Evolutionary conservation across 2,329 filamentous ascomycete species (phyloP), one percentile per base, ranked within the genome.

Genomic region (Phoma sp.): DNA sequence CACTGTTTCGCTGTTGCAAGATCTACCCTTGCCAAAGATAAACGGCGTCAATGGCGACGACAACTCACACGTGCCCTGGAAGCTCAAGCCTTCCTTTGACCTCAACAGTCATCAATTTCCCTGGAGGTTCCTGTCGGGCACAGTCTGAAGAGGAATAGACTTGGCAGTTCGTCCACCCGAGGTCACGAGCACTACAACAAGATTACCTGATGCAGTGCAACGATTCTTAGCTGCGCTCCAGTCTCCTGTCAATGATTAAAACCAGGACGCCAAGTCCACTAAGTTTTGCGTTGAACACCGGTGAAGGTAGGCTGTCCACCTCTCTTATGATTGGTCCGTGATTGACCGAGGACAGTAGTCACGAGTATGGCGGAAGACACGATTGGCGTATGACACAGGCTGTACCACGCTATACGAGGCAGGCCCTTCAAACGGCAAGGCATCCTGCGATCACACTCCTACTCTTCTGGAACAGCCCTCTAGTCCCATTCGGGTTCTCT

Each of bases 51-150:
- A 69, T 49, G 67, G 66, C 21, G 44, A 55, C 4, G 68, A 73
- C 17, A 60, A 61, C 38, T 52, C 71, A 6, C 67, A 70, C 5
- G 63, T 65, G 36, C 55, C 67, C 9, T 72, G 70, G 61, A 72
- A 72, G 29, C 50, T 65, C 13, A 66, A 62, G 48, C 65, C 70
- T 1, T 51, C 63, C 3, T 63, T 72, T 36, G 71, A 74, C 32
- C 67, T 74, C 29, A 69, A 56, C 43, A 68, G 59, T 43, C 66
- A 60, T 27, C 68, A 72, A 12, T 74, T 74, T 43, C 66, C 65
- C 29, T 74, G 72, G 72, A 71, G 67, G 17, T 74, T 74, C 40
- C 35, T 74, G 13, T 66, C 70, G 47, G 72, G 72, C 2, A 68
- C 65, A 9, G 55, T 72, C 17, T 74, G 61, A 73, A 36, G 27